A percentile compares a stretch with the other conserved stretches of the same genome.
These are phyloP conservation scores for Dichotomocladium elegans DNA, from an alignment of 371 early-diverging fungal species.

Conservation along the genomic window DNA sequence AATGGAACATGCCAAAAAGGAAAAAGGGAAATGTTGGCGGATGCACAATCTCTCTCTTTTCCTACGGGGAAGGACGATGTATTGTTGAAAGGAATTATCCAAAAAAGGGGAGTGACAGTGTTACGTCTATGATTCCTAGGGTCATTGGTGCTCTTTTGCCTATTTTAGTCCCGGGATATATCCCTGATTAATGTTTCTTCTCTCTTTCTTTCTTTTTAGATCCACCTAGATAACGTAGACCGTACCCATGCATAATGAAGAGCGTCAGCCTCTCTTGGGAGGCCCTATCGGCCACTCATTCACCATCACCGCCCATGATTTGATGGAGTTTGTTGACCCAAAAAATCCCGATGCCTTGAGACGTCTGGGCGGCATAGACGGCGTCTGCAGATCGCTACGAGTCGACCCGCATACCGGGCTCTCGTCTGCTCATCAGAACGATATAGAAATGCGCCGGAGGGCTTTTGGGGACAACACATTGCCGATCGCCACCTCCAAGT, in stretches of 20 bases:
- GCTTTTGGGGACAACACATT: slow-evolving; percentile 71
- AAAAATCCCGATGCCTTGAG: slow-evolving; percentile 60
- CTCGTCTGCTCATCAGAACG: slow-evolving; percentile 41
- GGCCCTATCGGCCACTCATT: slow-evolving; percentile 37
- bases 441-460: slow-evolving; percentile 42
- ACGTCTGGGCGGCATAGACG: slow-evolving; percentile 63
- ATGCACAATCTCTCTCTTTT: too few species aligned
- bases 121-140: too few species aligned
- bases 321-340: slow-evolving; percentile 62
- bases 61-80: too few species aligned
- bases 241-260: background rate
- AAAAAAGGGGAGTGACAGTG: too few species aligned
- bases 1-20: too few species aligned
- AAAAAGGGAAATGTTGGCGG: too few species aligned
- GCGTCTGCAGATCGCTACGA: slow-evolving; percentile 55
- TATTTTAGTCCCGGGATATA: too few species aligned
- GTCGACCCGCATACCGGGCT: slow-evolving; percentile 68
- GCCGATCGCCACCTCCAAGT: slow-evolving; percentile 58
- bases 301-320: slow-evolving; percentile 42
- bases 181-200: background rate
- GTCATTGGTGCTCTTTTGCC: too few species aligned
- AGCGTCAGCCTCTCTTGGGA: slow-evolving; percentile 6
- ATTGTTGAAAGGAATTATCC: too few species aligned
- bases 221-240: background rate
- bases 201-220: background rate